These are phyloP conservation scores for Sarocladium brachiariae DNA, from an alignment of 2,329 filamentous ascomycete genomes.

Conservation along the genomic window DNA sequence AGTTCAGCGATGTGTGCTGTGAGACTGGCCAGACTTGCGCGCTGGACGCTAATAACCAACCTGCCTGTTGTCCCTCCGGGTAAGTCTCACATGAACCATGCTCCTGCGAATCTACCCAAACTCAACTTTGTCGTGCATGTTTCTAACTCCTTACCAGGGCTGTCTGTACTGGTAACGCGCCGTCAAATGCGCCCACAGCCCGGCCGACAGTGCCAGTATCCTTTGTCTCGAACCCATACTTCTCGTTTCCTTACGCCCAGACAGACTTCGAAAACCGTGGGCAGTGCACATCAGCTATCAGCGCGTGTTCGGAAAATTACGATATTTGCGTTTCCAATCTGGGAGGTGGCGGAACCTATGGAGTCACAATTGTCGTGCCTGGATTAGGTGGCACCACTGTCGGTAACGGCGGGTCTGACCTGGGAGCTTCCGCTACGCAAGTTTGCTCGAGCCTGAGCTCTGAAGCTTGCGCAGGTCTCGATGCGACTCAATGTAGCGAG, in stretches of 20 bases:
- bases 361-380: conserved; percentile 50
- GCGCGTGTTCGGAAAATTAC: conserved; percentile 47
- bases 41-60: conserved; percentile 39
- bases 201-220: conserved; percentile 34
- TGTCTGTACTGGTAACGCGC: conserved; percentile 51
- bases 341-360: conserved; percentile 33
- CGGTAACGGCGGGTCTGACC: conserved; percentile 27
- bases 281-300: conserved; percentile 44
- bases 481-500: conserved; percentile 30
- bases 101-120: neutral
- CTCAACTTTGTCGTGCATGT: no score
- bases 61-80: conserved; percentile 49
- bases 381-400: conserved; percentile 47
- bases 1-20: conserved; percentile 45
- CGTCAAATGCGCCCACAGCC: conserved; percentile 27
- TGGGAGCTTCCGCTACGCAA: conserved; percentile 41
- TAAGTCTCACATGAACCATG: conserved; percentile 23
- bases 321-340: conserved; percentile 45
- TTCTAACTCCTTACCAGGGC: conserved; percentile 26
- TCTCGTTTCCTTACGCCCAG: conserved; percentile 52
- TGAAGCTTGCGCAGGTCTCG: conserved; percentile 41
- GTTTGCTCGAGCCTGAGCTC: conserved; percentile 51
- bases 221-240: conserved; percentile 51
- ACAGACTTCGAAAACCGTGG: conserved; percentile 44
- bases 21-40: conserved; percentile 42